A percentile compares a stretch with the other conserved stretches of the same genome.
Evolutionary conservation across 2,329 filamentous ascomycete species (phyloP).

Genomic region (Talaromyces pinophilus): DNA sequence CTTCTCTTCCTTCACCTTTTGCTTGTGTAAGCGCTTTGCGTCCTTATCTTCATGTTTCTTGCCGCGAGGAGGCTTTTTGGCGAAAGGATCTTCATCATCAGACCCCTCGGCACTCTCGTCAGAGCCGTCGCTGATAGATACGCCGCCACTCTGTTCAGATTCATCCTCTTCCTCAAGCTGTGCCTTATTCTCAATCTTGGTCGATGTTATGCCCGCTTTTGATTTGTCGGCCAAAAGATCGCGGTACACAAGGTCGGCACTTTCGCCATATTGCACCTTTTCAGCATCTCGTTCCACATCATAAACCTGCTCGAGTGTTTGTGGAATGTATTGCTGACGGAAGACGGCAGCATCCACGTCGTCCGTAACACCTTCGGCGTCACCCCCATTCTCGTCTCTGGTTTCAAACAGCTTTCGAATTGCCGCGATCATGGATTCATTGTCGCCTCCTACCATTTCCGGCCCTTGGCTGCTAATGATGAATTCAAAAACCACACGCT

Average conservation of each 20-base stretch:
- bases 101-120: slow-evolving; percentile 42
- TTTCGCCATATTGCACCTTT: slow-evolving; percentile 74
- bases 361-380: slow-evolving; percentile 53
- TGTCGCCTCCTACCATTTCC: slow-evolving; percentile 34
- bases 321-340: slow-evolving; percentile 92
- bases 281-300: slow-evolving; percentile 90
- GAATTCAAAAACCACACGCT: slow-evolving; percentile 81
- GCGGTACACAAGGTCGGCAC: slow-evolving; percentile 78
- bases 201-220: slow-evolving; percentile 24
- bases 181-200: slow-evolving; percentile 23
- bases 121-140: slow-evolving; percentile 45
- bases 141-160: slow-evolving; percentile 39
- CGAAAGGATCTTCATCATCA: slow-evolving; percentile 50
- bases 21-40: slow-evolving; percentile 83
- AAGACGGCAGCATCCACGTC: slow-evolving; percentile 91
- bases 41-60: slow-evolving; percentile 91
- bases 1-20: slow-evolving; percentile 91
- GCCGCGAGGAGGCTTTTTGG: slow-evolving; percentile 70
- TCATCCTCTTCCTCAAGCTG: slow-evolving; percentile 41
- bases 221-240: slow-evolving; percentile 71
- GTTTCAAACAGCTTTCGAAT: slow-evolving; percentile 69
- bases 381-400: slow-evolving; percentile 52
- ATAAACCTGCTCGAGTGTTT: slow-evolving; percentile 93
- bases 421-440: slow-evolving; percentile 60
- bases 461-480: slow-evolving; percentile 64